Conservation (phyloP, 1,139 yeast species). For the Candida sanyaensis region DNA sequence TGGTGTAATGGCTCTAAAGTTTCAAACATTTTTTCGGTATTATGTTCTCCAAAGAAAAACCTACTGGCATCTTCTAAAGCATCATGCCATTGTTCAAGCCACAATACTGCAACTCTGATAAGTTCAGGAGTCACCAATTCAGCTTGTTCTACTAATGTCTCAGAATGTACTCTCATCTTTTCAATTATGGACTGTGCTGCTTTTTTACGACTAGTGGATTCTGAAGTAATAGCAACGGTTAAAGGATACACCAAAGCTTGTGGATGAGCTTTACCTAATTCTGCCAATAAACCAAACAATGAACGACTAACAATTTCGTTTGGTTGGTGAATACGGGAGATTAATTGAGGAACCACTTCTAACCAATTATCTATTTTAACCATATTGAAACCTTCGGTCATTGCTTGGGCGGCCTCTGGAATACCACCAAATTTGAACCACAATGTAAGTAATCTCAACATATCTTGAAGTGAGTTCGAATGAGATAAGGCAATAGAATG, state of each 20-base stretch:
- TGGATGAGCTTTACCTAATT: constrained; percentile 93
- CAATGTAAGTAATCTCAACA: constrained; percentile 80
- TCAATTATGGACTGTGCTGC: constrained; percentile 93
- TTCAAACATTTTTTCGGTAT: constrained; percentile 91
- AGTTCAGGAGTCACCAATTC: constrained; percentile 92
- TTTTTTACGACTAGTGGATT: constrained; percentile 81
- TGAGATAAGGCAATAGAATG: constrained; percentile 88
- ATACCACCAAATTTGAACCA: constrained; percentile 98
- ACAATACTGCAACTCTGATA: constrained; percentile 89
- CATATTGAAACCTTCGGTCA: constrained; percentile 88
- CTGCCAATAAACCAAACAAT: constrained; percentile 77
- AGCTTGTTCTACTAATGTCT: constrained; percentile 85
- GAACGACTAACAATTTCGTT: constrained; percentile 82
- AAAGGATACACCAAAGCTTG: constrained; percentile 95
- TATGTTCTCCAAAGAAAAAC: constrained; percentile 90
- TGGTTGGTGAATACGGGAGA: constrained; percentile 95
- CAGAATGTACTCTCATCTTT: constrained; percentile 87
- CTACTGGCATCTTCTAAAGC: constrained; percentile 97
- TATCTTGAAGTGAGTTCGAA: constrained; percentile 89
- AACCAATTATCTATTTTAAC: constrained; percentile 93
- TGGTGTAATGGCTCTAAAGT: constrained; percentile 88
- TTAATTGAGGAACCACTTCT: constrained; percentile 92
- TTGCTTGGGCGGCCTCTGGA: constrained; percentile 87
- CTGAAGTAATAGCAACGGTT: constrained; percentile 95
- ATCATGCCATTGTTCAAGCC: constrained; percentile 99